These are phyloP conservation scores for Termitomyces sp. DNA, from an alignment of 768 basidiomycete species.

Conservation along the genomic window DNA sequence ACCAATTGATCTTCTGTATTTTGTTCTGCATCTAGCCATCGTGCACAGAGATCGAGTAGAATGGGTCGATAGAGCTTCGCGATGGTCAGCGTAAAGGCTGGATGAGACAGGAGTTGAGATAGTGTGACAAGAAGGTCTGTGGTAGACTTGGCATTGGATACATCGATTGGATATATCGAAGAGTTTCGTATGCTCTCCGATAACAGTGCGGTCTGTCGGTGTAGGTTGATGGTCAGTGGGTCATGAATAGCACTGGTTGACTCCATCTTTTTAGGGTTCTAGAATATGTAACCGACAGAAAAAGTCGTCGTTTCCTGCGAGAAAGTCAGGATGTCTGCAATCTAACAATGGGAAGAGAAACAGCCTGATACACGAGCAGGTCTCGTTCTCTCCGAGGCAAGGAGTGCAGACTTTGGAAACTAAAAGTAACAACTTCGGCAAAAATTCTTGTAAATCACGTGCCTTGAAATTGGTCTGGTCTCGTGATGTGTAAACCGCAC, in stretches of 20 bases:
- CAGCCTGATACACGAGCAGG: not conserved
- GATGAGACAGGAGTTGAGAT: constrained; percentile 54
- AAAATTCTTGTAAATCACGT: constrained; percentile 2
- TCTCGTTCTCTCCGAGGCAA: not conserved
- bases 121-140: constrained; percentile 45
- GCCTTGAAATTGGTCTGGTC: not conserved
- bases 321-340: not conserved
- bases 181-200: constrained; percentile 37
- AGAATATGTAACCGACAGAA: not conserved
- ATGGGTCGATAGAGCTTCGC: constrained; percentile 71
- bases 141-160: constrained; percentile 35
- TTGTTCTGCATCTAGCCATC: constrained; percentile 65
- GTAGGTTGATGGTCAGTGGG: constrained; percentile 56
- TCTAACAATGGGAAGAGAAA: too few species aligned
- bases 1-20: constrained; percentile 47
- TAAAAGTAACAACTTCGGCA: not conserved
- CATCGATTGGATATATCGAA: constrained; percentile 31
- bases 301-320: not conserved
- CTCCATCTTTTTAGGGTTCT: constrained; percentile 12
- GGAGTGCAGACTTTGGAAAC: not conserved
- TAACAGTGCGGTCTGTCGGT: constrained; percentile 45
- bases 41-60: constrained; percentile 70
- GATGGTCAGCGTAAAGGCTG: constrained; percentile 59
- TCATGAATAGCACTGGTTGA: constrained; percentile 35
- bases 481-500: too few species aligned